Percentiles rank a stretch among this genome's conserved stretches.
Evolutionary conservation across 2,329 filamentous ascomycete genomes (phyloP).

Genomic region (Macroventuria anomochaeta): DNA sequence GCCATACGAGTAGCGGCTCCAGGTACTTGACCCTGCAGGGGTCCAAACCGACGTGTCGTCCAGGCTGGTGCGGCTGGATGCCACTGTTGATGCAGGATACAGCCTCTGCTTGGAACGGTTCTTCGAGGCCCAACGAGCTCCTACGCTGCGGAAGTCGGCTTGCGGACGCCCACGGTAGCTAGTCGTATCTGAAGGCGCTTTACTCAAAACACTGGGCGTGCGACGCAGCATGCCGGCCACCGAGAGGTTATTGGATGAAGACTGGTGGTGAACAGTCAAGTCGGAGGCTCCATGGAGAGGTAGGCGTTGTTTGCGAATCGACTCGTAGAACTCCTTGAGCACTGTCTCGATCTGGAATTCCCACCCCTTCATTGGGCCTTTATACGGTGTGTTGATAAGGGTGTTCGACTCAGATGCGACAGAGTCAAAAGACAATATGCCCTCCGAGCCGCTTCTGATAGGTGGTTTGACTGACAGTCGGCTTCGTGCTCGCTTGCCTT

Average conservation of each 20-base stretch:
- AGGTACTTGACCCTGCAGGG: conserved; percentile 87
- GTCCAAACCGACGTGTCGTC: conserved; percentile 94
- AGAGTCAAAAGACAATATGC: conserved; percentile 44
- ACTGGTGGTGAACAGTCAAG: conserved; percentile 53
- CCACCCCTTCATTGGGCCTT: conserved; percentile 79
- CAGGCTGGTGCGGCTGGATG: conserved; percentile 90
- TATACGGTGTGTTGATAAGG: conserved; percentile 78
- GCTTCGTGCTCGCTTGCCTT: conserved; percentile 47
- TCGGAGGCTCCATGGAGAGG: conserved; percentile 78
- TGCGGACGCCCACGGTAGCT: conserved; percentile 73
- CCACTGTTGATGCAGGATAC: conserved; percentile 79
- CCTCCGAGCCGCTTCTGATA: conserved; percentile 45
- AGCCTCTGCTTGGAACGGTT: conserved; percentile 80
- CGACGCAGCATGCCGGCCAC: conserved; percentile 78
- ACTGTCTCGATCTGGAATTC: conserved; percentile 89
- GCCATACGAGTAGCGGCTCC: conserved; percentile 92
- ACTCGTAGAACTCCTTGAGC: conserved; percentile 87
- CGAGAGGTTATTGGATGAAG: conserved; percentile 67
- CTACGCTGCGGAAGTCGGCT: conserved; percentile 66
- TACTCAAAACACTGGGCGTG: conserved; percentile 89
- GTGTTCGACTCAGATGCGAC: conserved; percentile 67
- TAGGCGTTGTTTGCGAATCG: conserved; percentile 84
- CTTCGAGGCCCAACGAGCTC: conserved; percentile 82
- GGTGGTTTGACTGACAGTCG: conserved; percentile 54
- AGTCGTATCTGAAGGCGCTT: conserved; percentile 83